phyloP scores from a whole-genome alignment of 805 yeast species.

The Saccharomycopsis selenospora region DNA sequence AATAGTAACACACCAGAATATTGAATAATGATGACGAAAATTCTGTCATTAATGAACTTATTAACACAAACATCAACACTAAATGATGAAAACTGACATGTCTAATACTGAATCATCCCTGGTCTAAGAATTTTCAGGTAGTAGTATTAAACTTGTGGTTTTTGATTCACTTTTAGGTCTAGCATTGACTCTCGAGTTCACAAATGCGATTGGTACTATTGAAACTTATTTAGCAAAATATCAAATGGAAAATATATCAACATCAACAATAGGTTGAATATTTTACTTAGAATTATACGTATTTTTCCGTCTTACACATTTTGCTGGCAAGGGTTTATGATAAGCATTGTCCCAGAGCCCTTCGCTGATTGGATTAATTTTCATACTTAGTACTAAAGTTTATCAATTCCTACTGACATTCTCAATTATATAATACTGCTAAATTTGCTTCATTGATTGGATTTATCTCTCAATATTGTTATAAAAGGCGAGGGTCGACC shows the following conservation, averaged over 20 bases:
- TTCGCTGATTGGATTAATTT: conserved; percentile 33
- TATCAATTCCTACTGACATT: conserved; percentile 56
- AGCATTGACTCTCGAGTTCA: conserved; percentile 45
- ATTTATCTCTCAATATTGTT: conserved; percentile 58
- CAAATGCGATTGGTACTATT: conserved; percentile 54
- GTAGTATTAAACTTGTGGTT: conserved; percentile 45
- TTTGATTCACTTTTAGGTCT: conserved; percentile 53
- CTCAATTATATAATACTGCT: conserved; percentile 46
- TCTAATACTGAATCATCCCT: too few relatives aligned
- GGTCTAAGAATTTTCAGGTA: conserved; percentile 43
- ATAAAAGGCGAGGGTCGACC: conserved; percentile 47
- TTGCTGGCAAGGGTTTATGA: conserved; percentile 53
- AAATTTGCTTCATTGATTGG: conserved; percentile 51
- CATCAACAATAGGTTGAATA: conserved; percentile 53
- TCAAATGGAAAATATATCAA: conserved; percentile 39
- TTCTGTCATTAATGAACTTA: too few relatives aligned
- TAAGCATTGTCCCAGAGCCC: conserved; percentile 41
- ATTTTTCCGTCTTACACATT: conserved; percentile 40
- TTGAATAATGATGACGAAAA: too few relatives aligned
- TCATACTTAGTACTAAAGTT: conserved; percentile 37
- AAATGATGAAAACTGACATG: too few relatives aligned
- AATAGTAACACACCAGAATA: too few relatives aligned
- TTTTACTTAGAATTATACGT: conserved; percentile 49
- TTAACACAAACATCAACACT: too few relatives aligned
- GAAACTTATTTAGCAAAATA: conserved; percentile 51